These are phyloP conservation scores for Abelmoschus esculentus DNA, from an alignment of 345 rosid genomes.

Conservation along the genomic window DNA sequence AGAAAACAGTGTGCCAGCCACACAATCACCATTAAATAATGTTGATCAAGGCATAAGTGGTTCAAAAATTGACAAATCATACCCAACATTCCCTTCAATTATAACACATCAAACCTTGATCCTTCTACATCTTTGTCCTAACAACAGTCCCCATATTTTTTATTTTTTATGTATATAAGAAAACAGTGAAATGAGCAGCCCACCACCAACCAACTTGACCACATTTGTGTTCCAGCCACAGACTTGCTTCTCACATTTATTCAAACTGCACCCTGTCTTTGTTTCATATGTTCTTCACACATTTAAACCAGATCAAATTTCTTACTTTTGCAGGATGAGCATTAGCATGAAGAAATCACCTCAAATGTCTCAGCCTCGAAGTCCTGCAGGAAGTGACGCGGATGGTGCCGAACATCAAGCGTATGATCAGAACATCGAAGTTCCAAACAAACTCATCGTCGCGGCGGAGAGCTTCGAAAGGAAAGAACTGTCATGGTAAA, in stretches of 20 bases:
- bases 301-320: not conserved
- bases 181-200: conserved; percentile 5
- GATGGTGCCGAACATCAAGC: conserved; percentile 15
- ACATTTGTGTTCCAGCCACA: conserved; percentile 32
- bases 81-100: conserved; percentile 13
- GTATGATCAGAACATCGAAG: conserved; percentile 35
- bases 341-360: conserved; percentile 22
- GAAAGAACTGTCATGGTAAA: conserved; percentile 58
- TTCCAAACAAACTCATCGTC: conserved; percentile 33
- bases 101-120: not conserved
- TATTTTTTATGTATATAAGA: not conserved
- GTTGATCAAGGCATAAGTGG: not conserved
- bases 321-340: not conserved
- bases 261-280: conserved; percentile 13
- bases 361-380: conserved; percentile 18
- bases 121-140: conserved; percentile 8
- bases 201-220: conserved; percentile 15
- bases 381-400: conserved; percentile 24
- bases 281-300: not conserved
- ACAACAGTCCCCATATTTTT: not conserved
- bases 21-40: not conserved
- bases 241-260: conserved; percentile 44
- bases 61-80: conserved; percentile 15
- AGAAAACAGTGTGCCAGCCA: too few relatives aligned
- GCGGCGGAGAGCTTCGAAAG: conserved; percentile 39